Conservation (phyloP, 192 early-diverging fungal genomes). For the Linnemannia schmuckeri region DNA sequence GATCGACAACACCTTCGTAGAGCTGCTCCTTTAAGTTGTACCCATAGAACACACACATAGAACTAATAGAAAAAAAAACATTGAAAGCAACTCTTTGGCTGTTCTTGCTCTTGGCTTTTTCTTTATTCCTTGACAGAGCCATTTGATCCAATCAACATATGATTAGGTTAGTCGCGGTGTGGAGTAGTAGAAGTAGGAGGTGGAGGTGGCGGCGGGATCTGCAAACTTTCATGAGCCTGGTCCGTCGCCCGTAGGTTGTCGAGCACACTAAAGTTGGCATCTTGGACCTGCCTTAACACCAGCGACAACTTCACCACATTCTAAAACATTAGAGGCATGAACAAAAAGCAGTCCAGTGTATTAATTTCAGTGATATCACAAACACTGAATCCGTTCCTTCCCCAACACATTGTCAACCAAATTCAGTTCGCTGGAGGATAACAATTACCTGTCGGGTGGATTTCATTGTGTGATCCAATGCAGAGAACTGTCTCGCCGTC, state of each 20-base stretch:
- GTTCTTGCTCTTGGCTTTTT: neutral
- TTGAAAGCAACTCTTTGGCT: neutral
- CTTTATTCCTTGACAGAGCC: neutral
- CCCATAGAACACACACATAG: neutral
- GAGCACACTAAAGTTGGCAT: constrained; percentile 38
- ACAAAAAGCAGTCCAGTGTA: neutral
- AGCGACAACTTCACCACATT: constrained; percentile 27
- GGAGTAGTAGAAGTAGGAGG: neutral
- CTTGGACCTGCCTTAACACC: constrained; percentile 37
- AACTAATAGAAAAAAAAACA: neutral
- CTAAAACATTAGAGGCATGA: constrained; percentile 9
- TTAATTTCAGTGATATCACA: neutral
- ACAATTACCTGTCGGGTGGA: constrained; percentile 36
- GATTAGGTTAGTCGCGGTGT: neutral
- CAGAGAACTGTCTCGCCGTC: constrained; percentile 44
- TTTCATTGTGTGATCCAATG: constrained; percentile 33
- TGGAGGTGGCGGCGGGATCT: constrained; percentile 9
- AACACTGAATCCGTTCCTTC: neutral
- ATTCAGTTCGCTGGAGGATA: neutral
- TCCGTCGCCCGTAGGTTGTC: constrained; percentile 50
- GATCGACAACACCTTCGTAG: constrained; percentile 62
- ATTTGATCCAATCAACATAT: neutral
- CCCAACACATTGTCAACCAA: neutral
- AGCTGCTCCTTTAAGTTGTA: constrained; percentile 33
- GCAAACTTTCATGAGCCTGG: constrained; percentile 31